Percentiles rank a stretch among this genome's conserved stretches.
These are phyloP conservation scores for Oemleria cerasiformis DNA, from an alignment of 306 rosid genomes.

Conservation along the genomic window DNA sequence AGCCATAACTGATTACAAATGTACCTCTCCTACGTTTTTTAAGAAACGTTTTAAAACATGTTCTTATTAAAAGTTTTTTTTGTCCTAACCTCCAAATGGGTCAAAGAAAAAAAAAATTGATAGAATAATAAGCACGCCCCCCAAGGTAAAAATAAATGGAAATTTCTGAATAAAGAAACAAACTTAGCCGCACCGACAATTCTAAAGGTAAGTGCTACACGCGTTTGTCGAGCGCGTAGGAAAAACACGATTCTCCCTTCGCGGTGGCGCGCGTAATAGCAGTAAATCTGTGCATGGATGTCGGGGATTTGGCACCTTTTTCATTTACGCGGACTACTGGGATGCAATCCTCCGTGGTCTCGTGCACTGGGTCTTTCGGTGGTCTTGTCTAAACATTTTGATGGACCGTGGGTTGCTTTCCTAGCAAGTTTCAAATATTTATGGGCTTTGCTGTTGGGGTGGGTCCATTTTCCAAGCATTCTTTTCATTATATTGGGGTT, in stretches of 20 bases:
- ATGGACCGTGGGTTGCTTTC: neutral
- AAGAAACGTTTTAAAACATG: no score
- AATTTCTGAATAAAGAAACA: neutral
- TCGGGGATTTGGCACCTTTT: neutral
- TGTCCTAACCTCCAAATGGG: no score
- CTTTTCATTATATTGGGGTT: no score
- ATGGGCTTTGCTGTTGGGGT: neutral
- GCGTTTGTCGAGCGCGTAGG: neutral
- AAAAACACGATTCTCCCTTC: neutral
- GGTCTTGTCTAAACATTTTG: neutral
- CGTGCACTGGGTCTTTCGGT: neutral
- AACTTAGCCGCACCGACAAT: neutral
- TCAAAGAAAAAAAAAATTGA: no score
- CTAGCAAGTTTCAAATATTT: neutral
- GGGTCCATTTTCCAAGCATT: no score
- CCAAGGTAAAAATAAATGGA: neutral
- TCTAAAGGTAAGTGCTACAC: neutral
- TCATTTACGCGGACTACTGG: neutral
- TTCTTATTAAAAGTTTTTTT: no score
- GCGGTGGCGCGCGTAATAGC: neutral
- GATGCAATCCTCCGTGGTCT: neutral
- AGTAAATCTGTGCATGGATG: neutral
- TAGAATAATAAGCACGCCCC: no score
- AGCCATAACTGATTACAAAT: no score
- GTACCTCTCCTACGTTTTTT: no score